Base-by-base conservation (phyloP, 306 rosid species). In the Gillenia trifoliata region DNA sequence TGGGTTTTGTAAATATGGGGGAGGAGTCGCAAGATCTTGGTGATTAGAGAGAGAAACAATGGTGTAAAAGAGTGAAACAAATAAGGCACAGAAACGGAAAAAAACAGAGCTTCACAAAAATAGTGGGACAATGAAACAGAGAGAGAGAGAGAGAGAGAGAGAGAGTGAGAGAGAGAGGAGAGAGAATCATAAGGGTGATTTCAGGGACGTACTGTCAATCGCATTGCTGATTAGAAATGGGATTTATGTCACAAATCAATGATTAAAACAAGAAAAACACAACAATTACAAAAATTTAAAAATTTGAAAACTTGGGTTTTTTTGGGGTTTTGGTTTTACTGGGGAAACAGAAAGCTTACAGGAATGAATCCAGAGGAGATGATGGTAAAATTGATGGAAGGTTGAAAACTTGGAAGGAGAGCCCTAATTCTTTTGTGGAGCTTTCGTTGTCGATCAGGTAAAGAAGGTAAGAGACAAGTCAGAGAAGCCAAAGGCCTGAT, bases 201-300 rank as follows among this genome's bases (percentile, higher is more conserved):
- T 60, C 22, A 49, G 40, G 45, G 68, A 72, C 30, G 63, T 62
- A 55, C 73, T 75, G 80, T 83, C 81, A 85, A 74, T 47, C 72
- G 50, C 89, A 87, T 85, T 87, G 83, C 82, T 45, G 52, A 78
- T 62, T 15, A 72, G 79, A 69, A 77, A 60, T 5, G 16, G 69
- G 67, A 65, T 29, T 56, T 16, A 65, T 20, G 36, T 22, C 34
- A 34, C 64, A 43, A 15, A 11, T 40, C 63, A 38, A 16, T 22
- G 22, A 40, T 8, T 16, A 19, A 50, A 63, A 54, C 57, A 30
- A 38, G 59, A 15, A 68, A 36, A 30, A 55, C 23, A 11, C 29
- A 29, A 41, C 12, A 33, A 52, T 40, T 54, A 52, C 22, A 31
- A 41, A 41, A 29, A 36, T 22, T 6, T 11, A 50, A 71, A 33